Conservation (phyloP, 108 stramenopile species). For the Cyclotella baltica region DNA sequence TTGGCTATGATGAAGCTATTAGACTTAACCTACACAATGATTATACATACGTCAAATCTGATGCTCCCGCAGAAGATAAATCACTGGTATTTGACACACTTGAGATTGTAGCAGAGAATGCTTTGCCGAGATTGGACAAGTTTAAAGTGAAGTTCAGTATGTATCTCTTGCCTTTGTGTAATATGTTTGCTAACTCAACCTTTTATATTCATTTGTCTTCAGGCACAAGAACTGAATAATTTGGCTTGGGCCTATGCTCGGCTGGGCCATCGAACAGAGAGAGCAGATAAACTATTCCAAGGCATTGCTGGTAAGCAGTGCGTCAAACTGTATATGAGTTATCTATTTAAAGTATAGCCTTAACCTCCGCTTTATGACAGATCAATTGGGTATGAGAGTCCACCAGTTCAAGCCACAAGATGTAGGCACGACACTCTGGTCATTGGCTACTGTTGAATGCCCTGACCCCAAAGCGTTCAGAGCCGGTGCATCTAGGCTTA, state of each 20-base stretch:
- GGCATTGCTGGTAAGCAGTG: slow-evolving; percentile 58
- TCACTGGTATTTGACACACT: slow-evolving; percentile 51
- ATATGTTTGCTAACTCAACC: background rate
- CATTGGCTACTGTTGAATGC: slow-evolving; percentile 72
- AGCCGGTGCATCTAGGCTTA: slow-evolving; percentile 61
- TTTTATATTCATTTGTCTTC: background rate
- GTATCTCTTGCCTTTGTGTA: background rate
- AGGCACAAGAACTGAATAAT: slow-evolving; percentile 76
- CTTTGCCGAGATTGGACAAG: slow-evolving; percentile 49
- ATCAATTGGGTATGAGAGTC: background rate
- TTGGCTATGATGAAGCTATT: slow-evolving; percentile 59
- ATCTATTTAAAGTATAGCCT: background rate
- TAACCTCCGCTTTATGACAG: background rate
- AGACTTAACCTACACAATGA: slow-evolving; percentile 57
- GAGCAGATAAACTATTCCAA: slow-evolving; percentile 40
- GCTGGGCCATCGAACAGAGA: slow-evolving; percentile 58
- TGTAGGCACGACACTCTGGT: slow-evolving; percentile 78
- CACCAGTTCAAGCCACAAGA: slow-evolving; percentile 47
- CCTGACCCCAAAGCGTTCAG: slow-evolving; percentile 62
- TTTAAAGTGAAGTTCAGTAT: slow-evolving; percentile 48
- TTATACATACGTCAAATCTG: slow-evolving; percentile 63
- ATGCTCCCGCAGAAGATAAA: slow-evolving; percentile 64
- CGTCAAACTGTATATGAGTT: background rate
- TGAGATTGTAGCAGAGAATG: slow-evolving; percentile 50
- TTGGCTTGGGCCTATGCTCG: slow-evolving; percentile 78